Evolutionary conservation across 352 stramenopile genomes (phyloP).

Genomic region (Phytophthora ramorum): DNA sequence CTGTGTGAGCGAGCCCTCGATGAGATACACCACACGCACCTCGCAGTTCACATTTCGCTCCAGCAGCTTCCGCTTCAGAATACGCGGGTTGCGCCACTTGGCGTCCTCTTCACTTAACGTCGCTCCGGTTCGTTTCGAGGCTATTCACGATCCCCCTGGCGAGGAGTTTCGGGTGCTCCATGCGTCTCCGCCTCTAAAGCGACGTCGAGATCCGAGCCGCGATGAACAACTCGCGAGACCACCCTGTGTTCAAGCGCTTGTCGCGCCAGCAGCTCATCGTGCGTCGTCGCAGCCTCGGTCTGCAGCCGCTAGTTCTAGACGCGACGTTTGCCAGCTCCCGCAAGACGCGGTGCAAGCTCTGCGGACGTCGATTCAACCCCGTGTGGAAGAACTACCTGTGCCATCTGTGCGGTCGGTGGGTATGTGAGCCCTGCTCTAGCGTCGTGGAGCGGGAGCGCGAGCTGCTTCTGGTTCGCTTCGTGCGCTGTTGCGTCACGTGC

Average conservation of each 20-base stretch:
- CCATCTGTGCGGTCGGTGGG: slow-evolving; percentile 59
- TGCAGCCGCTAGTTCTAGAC: slow-evolving; percentile 52
- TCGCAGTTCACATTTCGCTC: slow-evolving; percentile 84
- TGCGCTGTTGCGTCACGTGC: slow-evolving; percentile 56
- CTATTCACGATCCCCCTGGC: neutral
- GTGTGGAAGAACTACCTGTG: slow-evolving; percentile 59
- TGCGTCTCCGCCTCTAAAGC: neutral
- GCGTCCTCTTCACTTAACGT: too few species aligned
- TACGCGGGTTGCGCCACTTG: slow-evolving; percentile 70
- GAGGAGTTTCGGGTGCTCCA: neutral
- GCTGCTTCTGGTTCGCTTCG: slow-evolving; percentile 51
- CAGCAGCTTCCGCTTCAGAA: slow-evolving; percentile 83
- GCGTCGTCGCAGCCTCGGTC: slow-evolving; percentile 53
- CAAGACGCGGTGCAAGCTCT: slow-evolving; percentile 51
- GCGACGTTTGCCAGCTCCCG: slow-evolving; percentile 19
- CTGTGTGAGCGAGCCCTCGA: slow-evolving; percentile 80
- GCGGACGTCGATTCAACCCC: slow-evolving; percentile 50
- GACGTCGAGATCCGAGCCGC: neutral
- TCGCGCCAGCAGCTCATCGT: slow-evolving; percentile 57
- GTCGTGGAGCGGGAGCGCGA: slow-evolving; percentile 64
- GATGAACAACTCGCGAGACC: slow-evolving; percentile 45
- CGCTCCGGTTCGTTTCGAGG: neutral
- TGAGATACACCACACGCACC: slow-evolving; percentile 85
- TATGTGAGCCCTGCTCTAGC: slow-evolving; percentile 58
- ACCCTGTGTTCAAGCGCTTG: slow-evolving; percentile 63